phyloP scores from a whole-genome alignment of 23 red algal genomes.

The Gracilaria caudata region DNA sequence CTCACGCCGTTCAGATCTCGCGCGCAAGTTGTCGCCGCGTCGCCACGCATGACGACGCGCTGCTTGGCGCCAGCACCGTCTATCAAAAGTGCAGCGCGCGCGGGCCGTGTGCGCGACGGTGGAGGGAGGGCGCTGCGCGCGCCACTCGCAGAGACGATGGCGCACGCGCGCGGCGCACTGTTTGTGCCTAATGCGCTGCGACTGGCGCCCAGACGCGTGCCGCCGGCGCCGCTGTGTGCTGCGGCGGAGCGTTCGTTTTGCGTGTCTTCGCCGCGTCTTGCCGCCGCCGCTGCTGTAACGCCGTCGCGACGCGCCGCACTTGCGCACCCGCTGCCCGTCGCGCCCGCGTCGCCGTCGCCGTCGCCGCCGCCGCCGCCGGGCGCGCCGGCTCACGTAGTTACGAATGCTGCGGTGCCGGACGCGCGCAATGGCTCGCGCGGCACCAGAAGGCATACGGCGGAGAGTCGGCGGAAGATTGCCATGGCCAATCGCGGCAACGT shows the following conservation, averaged over 20 bases:
- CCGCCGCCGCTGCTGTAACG: not conserved
- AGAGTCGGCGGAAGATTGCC: constrained; percentile 77
- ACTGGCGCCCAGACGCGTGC: too few species aligned
- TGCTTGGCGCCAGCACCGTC: too few species aligned
- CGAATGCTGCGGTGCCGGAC: not conserved
- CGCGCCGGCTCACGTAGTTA: not conserved
- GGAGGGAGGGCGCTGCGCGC: too few species aligned
- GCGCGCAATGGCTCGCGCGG: not conserved
- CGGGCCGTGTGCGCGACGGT: too few species aligned
- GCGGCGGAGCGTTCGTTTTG: too few species aligned
- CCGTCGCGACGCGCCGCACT: not conserved
- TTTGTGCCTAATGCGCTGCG: not conserved
- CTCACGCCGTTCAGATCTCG: too few species aligned
- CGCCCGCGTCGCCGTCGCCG: not conserved
- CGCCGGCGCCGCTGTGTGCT: too few species aligned
- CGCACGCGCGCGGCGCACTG: not conserved
- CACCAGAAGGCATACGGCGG: constrained; percentile 45
- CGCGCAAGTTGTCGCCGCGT: not conserved
- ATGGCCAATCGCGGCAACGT: constrained; percentile 77
- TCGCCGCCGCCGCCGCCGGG: constrained; percentile 1
- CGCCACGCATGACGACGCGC: not conserved
- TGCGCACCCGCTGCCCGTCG: not conserved
- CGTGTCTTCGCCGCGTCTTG: not conserved
- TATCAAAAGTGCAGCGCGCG: too few species aligned
- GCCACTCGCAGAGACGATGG: too few species aligned